Percentiles rank a stretch among this genome's conserved stretches.
These are phyloP conservation scores for Bruguiera hainesii DNA, from an alignment of 441 rosid species.

Conservation along the genomic window DNA sequence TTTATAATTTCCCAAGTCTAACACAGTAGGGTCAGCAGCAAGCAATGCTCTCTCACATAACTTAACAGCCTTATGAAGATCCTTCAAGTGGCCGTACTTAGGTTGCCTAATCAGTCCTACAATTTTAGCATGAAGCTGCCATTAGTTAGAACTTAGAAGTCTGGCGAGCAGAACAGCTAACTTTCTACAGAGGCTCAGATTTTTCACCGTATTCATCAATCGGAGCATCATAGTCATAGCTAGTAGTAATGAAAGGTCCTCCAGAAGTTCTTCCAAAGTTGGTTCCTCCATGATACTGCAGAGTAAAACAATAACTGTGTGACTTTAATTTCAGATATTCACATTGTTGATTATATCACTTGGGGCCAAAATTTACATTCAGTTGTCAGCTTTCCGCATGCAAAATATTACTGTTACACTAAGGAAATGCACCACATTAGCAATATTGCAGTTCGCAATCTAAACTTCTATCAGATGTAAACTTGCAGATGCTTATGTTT, in stretches of 20 bases:
- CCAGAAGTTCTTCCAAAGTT: conserved; percentile 97
- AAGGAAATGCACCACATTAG: too few species aligned
- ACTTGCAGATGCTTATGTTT: conserved; percentile 14
- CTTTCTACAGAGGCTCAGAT: not conserved
- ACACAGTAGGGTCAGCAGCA: conserved; percentile 57
- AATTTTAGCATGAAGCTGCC: conserved; percentile 7
- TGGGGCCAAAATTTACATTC: too few species aligned
- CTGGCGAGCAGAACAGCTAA: not conserved
- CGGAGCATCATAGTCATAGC: conserved; percentile 97
- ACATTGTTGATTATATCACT: not conserved
- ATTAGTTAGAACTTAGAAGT: not conserved
- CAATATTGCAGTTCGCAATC: too few species aligned
- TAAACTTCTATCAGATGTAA: conserved; percentile 19
- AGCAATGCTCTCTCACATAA: conserved; percentile 69
- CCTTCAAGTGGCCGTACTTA: conserved; percentile 77
- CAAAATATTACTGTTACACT: too few species aligned
- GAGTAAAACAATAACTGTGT: not conserved
- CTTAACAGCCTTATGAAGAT: conserved; percentile 70
- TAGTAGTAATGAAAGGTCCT: conserved; percentile 91
- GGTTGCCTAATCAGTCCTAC: conserved; percentile 84
- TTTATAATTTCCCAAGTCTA: conserved; percentile 58
- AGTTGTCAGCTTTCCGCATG: too few species aligned
- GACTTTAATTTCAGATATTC: not conserved
- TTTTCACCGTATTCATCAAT: conserved; percentile 86
- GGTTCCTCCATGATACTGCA: conserved; percentile 95